Percentiles rank a stretch among this genome's conserved stretches.
Conservation (phyloP, 2,329 filamentous ascomycete species). For the Cercospora sp. region DNA sequence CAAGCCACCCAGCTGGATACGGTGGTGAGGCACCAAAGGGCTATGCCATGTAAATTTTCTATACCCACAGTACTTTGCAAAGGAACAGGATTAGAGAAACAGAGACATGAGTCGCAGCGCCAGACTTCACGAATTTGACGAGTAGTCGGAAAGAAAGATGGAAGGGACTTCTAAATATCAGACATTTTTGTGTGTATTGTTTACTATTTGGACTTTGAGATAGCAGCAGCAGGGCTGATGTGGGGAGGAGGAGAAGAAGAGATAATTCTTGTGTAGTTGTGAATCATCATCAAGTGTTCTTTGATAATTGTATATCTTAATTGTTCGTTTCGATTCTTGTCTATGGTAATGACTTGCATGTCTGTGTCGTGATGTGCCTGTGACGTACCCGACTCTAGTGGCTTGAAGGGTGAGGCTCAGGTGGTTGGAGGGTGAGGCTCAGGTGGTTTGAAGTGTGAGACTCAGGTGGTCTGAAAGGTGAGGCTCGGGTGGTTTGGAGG, state of each 20-base stretch:
- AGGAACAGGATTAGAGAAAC: neutral
- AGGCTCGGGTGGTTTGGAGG: too few species aligned
- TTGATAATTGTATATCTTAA: neutral
- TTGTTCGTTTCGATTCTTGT: neutral
- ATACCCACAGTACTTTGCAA: neutral
- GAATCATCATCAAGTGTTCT: neutral
- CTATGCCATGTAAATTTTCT: neutral
- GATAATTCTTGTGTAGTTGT: conserved; percentile 2
- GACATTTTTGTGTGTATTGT: neutral
- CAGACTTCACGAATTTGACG: conserved; percentile 23
- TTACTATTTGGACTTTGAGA: neutral
- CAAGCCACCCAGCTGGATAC: conserved; percentile 9
- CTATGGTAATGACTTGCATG: neutral
- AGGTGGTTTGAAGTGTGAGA: too few species aligned
- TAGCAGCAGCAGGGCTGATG: neutral
- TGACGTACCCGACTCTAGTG: neutral
- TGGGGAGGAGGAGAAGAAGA: neutral
- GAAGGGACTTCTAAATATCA: neutral
- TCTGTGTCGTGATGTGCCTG: neutral
- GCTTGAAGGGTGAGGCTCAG: neutral
- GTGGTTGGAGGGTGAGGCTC: too few species aligned
- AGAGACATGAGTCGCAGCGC: conserved; percentile 3
- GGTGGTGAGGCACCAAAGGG: neutral
- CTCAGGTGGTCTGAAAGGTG: too few species aligned
- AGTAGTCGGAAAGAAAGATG: neutral